Conservation (phyloP, 441 rosid genomes). For the Gossypium schwendimanii region DNA sequence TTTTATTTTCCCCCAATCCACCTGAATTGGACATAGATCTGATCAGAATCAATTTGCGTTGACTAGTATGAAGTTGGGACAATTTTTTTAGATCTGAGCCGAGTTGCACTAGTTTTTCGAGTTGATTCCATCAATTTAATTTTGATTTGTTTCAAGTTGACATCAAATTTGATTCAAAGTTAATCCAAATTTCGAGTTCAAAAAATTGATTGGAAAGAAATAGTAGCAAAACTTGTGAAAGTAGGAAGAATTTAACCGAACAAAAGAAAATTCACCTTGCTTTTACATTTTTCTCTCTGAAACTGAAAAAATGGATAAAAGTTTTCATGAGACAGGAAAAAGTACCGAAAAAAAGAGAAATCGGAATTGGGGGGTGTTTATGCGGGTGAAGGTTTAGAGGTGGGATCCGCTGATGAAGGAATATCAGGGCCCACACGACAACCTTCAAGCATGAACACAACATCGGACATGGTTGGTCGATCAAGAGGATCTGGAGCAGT, state of each 20-base stretch:
- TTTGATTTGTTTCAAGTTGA: too few species aligned
- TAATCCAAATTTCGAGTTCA: too few species aligned
- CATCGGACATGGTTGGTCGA: conserved; percentile 80
- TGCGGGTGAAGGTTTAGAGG: conserved; percentile 78
- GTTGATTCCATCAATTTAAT: too few species aligned
- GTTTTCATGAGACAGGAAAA: neutral
- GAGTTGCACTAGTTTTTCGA: too few species aligned
- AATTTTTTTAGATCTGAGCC: too few species aligned
- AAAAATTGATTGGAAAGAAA: neutral
- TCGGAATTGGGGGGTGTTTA: conserved; percentile 20
- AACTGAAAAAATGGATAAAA: conserved; percentile 11
- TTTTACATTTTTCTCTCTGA: conserved; percentile 16
- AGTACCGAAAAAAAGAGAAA: neutral
- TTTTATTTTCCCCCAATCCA: too few species aligned
- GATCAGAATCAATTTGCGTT: too few species aligned
- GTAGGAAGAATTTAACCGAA: neutral
- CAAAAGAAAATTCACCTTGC: conserved; percentile 5
- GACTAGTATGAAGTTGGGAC: too few species aligned
- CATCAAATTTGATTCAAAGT: too few species aligned
- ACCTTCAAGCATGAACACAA: conserved; percentile 98
- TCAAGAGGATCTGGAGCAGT: conserved; percentile 86
- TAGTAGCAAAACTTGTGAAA: conserved; percentile 15
- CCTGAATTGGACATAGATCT: too few species aligned
- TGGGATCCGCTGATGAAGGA: conserved; percentile 80
- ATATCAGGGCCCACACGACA: conserved; percentile 88